Evolutionary conservation across 148 eudicot genomes (phyloP).

Genomic region (Silene latifolia): DNA sequence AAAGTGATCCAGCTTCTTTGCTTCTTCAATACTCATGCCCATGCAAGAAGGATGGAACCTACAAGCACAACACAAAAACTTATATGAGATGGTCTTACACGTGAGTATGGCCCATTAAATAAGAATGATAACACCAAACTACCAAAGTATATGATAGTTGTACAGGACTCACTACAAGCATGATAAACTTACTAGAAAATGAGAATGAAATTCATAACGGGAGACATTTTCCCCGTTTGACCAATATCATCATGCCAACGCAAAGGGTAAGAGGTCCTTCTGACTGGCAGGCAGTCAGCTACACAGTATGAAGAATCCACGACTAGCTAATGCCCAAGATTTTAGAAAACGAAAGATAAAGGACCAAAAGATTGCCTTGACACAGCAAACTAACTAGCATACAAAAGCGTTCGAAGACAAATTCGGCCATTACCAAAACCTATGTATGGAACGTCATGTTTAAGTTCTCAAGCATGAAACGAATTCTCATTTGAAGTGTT

Average conservation of each 20-base stretch:
- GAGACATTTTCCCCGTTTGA: neutral
- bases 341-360: neutral
- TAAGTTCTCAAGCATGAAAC: neutral
- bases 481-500: slow-evolving; percentile 3
- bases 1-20: slow-evolving; percentile 81
- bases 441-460: neutral
- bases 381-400: neutral
- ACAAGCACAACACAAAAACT: slow-evolving; percentile 12
- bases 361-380: neutral
- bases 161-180: neutral
- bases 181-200: neutral
- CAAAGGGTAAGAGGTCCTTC: neutral
- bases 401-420: neutral
- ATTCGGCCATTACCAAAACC: neutral
- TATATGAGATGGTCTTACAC: neutral
- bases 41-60: slow-evolving; percentile 97
- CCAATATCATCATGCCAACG: slow-evolving; percentile 4
- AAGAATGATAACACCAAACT: neutral
- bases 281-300: neutral
- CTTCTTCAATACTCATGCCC: slow-evolving; percentile 95
- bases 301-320: neutral
- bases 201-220: neutral
- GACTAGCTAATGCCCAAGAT: neutral
- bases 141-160: neutral
- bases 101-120: neutral